Evolutionary conservation across 2,329 filamentous ascomycete species (phyloP).

Genomic region (Phoma sp.): DNA sequence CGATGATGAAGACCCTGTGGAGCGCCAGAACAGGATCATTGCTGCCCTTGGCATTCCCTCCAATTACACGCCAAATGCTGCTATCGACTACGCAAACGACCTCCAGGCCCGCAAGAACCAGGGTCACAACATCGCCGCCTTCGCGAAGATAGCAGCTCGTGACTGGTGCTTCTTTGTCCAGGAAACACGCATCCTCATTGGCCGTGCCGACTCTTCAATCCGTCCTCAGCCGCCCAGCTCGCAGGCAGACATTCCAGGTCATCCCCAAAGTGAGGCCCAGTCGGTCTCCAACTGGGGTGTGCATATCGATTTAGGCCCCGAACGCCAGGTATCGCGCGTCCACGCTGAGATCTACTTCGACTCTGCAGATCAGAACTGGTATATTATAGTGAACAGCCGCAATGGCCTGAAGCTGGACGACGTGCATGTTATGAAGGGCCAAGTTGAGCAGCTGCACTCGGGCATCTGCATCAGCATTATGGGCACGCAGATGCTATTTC

Average conservation of each 20-base stretch:
- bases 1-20: constrained; percentile 41
- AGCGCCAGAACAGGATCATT: constrained; percentile 47
- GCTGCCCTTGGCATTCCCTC: constrained; percentile 51
- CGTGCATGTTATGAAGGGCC: constrained; percentile 68
- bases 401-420: constrained; percentile 91
- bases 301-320: constrained; percentile 78
- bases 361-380: constrained; percentile 67
- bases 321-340: constrained; percentile 57
- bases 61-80: constrained; percentile 60
- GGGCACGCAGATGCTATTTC: constrained; percentile 98
- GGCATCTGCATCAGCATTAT: constrained; percentile 92
- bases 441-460: constrained; percentile 72
- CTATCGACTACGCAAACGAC: constrained; percentile 62
- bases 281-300: constrained; percentile 55
- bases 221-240: constrained; percentile 40
- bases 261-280: constrained; percentile 30
- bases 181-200: constrained; percentile 76
- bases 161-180: constrained; percentile 88
- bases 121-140: constrained; percentile 62
- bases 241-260: constrained; percentile 32
- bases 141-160: constrained; percentile 80
- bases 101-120: constrained; percentile 52
- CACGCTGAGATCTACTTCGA: constrained; percentile 59
- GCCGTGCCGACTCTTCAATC: constrained; percentile 56
- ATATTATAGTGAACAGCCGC: constrained; percentile 83